These are phyloP conservation scores for Peniophora sp. DNA, from an alignment of 1,284 basidiomycete genomes.

Conservation along the genomic window DNA sequence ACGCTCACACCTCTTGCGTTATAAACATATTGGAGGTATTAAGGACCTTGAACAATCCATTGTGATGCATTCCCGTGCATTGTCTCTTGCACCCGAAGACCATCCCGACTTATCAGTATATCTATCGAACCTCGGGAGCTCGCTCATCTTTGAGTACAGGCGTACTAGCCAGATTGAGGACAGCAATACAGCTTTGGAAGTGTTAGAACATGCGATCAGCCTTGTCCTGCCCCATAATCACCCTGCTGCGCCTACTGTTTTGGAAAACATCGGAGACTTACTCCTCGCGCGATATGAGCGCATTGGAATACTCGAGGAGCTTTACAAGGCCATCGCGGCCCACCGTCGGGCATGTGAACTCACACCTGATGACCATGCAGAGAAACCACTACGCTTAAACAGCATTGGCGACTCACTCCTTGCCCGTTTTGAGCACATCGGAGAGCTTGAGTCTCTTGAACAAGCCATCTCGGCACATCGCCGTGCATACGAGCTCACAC, in stretches of 20 bases:
- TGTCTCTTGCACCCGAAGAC: no score
- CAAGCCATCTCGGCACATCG: neutral
- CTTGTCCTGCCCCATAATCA: neutral
- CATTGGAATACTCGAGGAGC: no score
- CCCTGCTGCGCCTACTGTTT: no score
- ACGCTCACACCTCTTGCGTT: no score
- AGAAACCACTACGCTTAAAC: neutral
- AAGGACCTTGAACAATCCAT: no score
- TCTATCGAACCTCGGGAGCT: neutral
- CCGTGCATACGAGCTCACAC: neutral
- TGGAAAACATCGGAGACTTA: no score
- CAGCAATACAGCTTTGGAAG: neutral
- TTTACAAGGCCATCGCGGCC: no score
- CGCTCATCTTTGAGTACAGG: neutral
- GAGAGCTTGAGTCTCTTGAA: neutral
- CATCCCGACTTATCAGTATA: neutral
- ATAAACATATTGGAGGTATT: no score
- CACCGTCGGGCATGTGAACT: no score
- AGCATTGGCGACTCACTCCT: neutral
- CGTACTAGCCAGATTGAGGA: neutral
- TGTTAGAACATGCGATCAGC: neutral
- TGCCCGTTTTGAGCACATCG: neutral
- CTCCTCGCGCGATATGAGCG: no score
- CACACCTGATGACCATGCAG: neutral
- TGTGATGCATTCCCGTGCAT: no score